Evolutionary conservation across 371 early-diverging fungal species (phyloP).

Genomic region (Parasitella parasitica): DNA sequence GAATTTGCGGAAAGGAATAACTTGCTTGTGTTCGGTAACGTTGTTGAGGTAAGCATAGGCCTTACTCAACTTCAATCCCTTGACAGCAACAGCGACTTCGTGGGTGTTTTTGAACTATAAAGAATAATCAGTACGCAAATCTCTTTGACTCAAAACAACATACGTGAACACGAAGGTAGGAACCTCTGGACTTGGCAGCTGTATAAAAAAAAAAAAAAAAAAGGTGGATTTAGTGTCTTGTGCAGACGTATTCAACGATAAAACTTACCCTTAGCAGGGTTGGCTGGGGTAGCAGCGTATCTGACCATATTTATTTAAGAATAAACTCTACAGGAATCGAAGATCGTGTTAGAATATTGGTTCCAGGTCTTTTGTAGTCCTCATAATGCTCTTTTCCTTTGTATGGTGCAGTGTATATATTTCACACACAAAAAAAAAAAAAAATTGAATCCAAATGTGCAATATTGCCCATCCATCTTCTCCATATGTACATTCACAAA

Average conservation of each 20-base stretch:
- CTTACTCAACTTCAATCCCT: slow-evolving; percentile 92
- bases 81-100: slow-evolving; percentile 95
- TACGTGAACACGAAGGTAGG: slow-evolving; percentile 42
- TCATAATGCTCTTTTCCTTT: neutral
- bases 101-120: slow-evolving; percentile 64
- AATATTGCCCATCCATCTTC: neutral
- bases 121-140: too few relatives aligned
- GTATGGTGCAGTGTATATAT: too few relatives aligned
- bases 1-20: slow-evolving; percentile 97
- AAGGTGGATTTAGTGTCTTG: neutral
- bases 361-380: neutral
- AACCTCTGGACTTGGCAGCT: slow-evolving; percentile 41
- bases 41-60: slow-evolving; percentile 94
- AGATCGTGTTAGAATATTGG: neutral
- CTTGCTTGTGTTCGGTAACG: slow-evolving; percentile 95
- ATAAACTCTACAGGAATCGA: slow-evolving; percentile 1
- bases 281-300: slow-evolving; percentile 60
- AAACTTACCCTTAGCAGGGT: slow-evolving; percentile 52
- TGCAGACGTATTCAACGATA: neutral
- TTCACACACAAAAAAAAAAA: too few relatives aligned
- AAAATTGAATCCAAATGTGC: too few relatives aligned
- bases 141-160: slow-evolving; percentile 6
- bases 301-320: slow-evolving; percentile 49
- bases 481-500: neutral
- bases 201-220: neutral